phyloP scores from a whole-genome alignment of 2,329 filamentous ascomycete genomes.

The Diaporthe ampelina region DNA sequence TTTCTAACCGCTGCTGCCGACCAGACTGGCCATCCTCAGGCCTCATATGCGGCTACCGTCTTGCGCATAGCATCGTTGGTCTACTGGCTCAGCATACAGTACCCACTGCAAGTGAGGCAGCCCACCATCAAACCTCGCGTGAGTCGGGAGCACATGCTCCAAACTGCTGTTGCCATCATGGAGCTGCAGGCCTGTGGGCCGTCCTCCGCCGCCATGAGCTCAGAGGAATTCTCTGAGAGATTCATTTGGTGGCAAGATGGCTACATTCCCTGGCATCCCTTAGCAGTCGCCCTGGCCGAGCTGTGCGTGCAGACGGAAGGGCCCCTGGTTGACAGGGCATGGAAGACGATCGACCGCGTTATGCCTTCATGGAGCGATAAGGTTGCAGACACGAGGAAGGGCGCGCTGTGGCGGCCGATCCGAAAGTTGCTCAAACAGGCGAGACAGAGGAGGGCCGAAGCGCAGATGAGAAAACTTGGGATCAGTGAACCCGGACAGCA shows the following conservation, averaged over 20 bases:
- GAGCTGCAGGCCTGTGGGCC: conserved; percentile 54
- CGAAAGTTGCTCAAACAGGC: conserved; percentile 67
- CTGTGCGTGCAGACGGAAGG: conserved; percentile 63
- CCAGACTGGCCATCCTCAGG: conserved; percentile 51
- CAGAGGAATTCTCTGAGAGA: conserved; percentile 45
- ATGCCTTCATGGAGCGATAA: conserved; percentile 58
- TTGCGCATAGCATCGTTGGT: conserved; percentile 61
- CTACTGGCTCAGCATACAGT: conserved; percentile 61
- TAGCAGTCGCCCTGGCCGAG: conserved; percentile 66
- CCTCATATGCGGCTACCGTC: conserved; percentile 55
- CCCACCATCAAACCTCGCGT: conserved; percentile 50
- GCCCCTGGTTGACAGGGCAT: conserved; percentile 62
- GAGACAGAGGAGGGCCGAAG: conserved; percentile 54
- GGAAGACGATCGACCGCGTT: conserved; percentile 61
- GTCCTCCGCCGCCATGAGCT: conserved; percentile 50
- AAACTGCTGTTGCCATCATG: conserved; percentile 62
- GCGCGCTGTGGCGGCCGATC: conserved; percentile 67
- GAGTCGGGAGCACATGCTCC: conserved; percentile 58
- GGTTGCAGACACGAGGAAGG: conserved; percentile 64
- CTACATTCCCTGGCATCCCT: conserved; percentile 69
- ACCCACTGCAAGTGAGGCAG: conserved; percentile 55
- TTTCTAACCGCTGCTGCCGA: conserved; percentile 51
- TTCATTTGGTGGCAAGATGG: conserved; percentile 64
- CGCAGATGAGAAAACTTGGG: conserved; percentile 47
- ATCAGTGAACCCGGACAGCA: conserved; percentile 38